A percentile compares a stretch with the other conserved stretches of the same genome.
Conservation (phyloP, 768 basidiomycete genomes). For the Jaapia argillacea region DNA sequence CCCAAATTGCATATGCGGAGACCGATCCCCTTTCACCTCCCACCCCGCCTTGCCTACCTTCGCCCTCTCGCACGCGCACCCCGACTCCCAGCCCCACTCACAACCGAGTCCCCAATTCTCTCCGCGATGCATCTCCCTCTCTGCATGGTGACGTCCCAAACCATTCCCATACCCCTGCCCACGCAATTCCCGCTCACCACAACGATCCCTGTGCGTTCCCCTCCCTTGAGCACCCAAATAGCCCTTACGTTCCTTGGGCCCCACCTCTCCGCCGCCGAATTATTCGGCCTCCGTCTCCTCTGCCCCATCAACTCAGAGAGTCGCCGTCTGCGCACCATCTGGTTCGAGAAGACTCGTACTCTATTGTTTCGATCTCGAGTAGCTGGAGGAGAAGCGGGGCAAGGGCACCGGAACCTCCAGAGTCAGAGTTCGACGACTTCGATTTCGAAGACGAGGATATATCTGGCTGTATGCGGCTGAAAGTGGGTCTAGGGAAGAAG, state of each 20-base stretch:
- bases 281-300: no score
- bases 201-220: neutral
- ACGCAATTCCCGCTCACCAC: neutral
- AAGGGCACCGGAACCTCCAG: slow-evolving; percentile 31
- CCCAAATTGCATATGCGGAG: no score
- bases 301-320: neutral
- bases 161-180: neutral
- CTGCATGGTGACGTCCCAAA: neutral
- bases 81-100: neutral
- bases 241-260: slow-evolving; percentile 44
- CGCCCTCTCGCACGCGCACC: neutral
- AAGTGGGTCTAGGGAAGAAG: no score
- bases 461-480: no score
- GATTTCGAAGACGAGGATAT: no score
- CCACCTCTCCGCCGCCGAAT: slow-evolving; percentile 30
- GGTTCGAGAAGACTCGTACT: neutral
- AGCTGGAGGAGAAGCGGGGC: slow-evolving; percentile 27
- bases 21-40: neutral
- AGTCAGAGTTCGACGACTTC: slow-evolving; percentile 9
- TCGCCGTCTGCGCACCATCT: neutral
- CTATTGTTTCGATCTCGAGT: slow-evolving; percentile 11
- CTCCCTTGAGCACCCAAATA: neutral
- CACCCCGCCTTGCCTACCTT: neutral
- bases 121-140: neutral
- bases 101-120: neutral